phyloP scores from a whole-genome alignment of 2,329 filamentous ascomycete genomes.

The Hirsutella thompsonii region DNA sequence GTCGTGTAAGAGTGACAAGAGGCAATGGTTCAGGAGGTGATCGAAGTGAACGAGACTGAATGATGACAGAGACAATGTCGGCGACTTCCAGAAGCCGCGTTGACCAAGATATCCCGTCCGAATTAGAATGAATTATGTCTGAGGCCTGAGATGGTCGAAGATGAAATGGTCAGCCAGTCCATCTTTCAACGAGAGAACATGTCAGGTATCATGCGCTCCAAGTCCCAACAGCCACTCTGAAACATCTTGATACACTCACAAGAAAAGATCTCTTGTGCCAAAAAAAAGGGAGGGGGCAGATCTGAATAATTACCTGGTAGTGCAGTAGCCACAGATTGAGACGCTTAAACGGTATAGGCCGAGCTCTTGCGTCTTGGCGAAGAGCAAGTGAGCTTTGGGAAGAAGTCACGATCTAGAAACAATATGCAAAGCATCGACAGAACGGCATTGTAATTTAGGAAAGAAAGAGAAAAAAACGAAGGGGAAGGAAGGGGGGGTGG shows the following conservation, averaged over 20 bases:
- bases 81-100: not conserved
- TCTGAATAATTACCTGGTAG: not conserved
- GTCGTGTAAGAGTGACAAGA: no score
- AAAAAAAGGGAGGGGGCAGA: not conserved
- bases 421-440: no score
- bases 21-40: no score
- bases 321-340: not conserved
- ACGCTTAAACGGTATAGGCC: not conserved
- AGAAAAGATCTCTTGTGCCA: not conserved
- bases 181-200: not conserved
- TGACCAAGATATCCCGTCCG: not conserved
- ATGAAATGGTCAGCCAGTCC: conserved; percentile 1
- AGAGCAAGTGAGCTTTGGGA: no score
- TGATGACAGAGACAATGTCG: no score
- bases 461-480: not conserved
- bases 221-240: no score
- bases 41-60: no score
- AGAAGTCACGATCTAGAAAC: no score
- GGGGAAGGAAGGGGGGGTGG: not conserved
- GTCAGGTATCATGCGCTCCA: not conserved
- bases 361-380: not conserved
- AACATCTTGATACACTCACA: not conserved
- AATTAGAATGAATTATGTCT: not conserved
- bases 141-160: not conserved
- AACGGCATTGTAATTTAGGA: no score